Evolutionary conservation across 352 stramenopile genomes (phyloP).

Genomic region (Globisporangium parvum): DNA sequence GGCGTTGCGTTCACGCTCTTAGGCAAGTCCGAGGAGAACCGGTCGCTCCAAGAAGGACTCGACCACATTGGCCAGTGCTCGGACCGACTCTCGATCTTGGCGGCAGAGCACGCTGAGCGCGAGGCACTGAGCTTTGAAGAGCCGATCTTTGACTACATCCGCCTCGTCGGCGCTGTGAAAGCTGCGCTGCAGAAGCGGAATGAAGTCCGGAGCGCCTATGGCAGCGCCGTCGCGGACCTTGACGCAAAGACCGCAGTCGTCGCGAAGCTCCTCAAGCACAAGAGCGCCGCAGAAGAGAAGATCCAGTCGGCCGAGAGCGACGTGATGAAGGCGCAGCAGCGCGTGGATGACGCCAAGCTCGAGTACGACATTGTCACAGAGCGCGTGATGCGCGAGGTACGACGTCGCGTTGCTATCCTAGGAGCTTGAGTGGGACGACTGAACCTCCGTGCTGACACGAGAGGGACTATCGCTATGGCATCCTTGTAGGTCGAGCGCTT

Average conservation of each 20-base stretch:
- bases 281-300: slow-evolving; percentile 77
- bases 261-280: slow-evolving; percentile 58
- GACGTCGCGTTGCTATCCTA: not conserved
- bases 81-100: slow-evolving; percentile 89
- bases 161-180: slow-evolving; percentile 94
- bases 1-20: slow-evolving; percentile 94
- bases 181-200: slow-evolving; percentile 90
- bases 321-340: slow-evolving; percentile 74
- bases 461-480: too few species aligned
- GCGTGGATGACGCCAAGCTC: slow-evolving; percentile 85
- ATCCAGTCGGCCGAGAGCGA: slow-evolving; percentile 83
- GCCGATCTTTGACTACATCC: slow-evolving; percentile 95
- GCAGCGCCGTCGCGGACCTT: slow-evolving; percentile 78
- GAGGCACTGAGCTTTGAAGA: slow-evolving; percentile 93
- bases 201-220: slow-evolving; percentile 89
- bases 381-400: slow-evolving; percentile 89
- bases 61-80: slow-evolving; percentile 90
- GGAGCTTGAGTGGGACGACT: not conserved
- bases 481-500: slow-evolving; percentile 90
- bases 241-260: slow-evolving; percentile 70
- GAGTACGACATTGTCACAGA: slow-evolving; percentile 93
- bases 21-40: slow-evolving; percentile 91
- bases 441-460: not conserved
- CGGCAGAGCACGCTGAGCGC: slow-evolving; percentile 89
- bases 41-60: slow-evolving; percentile 89